Conservation (phyloP, 1,139 yeast genomes). For the Lizanozyma gosingica region DNA sequence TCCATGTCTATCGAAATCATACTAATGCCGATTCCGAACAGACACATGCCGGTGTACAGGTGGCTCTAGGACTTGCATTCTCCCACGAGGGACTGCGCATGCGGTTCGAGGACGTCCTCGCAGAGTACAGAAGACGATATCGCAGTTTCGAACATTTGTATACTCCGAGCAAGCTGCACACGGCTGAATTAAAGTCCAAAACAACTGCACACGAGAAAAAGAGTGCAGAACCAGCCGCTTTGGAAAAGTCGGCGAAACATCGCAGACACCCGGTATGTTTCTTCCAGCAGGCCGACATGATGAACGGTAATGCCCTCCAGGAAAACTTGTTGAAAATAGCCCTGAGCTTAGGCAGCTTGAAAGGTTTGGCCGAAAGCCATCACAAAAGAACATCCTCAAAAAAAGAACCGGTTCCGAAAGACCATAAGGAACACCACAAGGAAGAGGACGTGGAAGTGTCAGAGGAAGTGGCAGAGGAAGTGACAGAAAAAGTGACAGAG, state of each 20-base stretch:
- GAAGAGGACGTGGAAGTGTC: no score
- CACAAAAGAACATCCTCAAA: no score
- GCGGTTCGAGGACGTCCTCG: not conserved
- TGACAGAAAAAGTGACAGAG: no score
- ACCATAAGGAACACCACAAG: no score
- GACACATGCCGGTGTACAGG: not conserved
- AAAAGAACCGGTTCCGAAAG: no score
- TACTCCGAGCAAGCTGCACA: not conserved
- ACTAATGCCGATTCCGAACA: not conserved
- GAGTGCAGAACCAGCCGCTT: not conserved
- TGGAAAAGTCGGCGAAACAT: not conserved
- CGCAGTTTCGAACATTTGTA: not conserved
- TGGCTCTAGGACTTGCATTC: not conserved
- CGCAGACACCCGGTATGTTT: not conserved
- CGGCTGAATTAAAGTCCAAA: not conserved
- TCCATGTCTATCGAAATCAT: not conserved
- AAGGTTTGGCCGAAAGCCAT: no score
- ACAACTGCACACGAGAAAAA: not conserved
- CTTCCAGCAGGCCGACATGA: not conserved
- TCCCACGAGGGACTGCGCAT: not conserved
- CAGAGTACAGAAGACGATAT: not conserved
- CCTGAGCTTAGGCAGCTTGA: not conserved
- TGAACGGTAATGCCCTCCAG: not conserved
- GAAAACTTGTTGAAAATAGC: not conserved
- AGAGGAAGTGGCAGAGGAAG: no score